Evolutionary conservation across 805 yeast species (phyloP), one percentile per base, ranked within the genome.

Genomic region (Kazachstania psychrophila): DNA sequence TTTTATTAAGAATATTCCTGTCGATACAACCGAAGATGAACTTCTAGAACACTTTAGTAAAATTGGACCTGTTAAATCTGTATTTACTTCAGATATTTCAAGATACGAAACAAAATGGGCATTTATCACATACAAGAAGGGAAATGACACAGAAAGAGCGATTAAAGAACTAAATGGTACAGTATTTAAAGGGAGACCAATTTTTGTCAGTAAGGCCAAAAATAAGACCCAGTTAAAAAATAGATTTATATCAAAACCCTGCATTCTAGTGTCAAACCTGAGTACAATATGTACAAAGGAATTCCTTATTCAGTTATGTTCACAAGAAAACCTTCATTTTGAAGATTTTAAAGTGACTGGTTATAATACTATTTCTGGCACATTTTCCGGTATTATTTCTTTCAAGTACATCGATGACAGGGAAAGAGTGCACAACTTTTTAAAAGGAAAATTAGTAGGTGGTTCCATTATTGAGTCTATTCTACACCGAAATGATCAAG

Each of bases 111-210:
- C 63, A 6, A 38, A 47, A 16, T 59, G 62, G 62, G 68, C 68
- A 6, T 68, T 67, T 42, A 58, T 69, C 2, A 67, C 68, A 13
- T 70, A 62, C 46, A 65, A 62, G 40, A 56, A 54, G 23, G 55
- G 58, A 18, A 39, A 47, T 7, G 64, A 58, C 31, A 66, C 70
- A 1, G 45, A 47, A 18, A 42, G 47, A 4, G 66, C 70, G 10
- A 62, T 70, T 14, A 45, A 55, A 16, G 39, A 42, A 13, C 47
- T 59, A 26, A 55, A 66, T 38, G 51, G 53, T 12, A 42, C 51
- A 8, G 22, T 32, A 2, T 58, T 58, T 30, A 53, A 51, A 31
- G 59, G 51, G 3, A 54, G 48, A 32, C 47, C 40, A 12, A 40
- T 59, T 2, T 38, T 38, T 22, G 56, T 58, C 14, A 42, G 44